phyloP scores from a whole-genome alignment of 441 rosid genomes.

The Aquilaria agallochum region DNA sequence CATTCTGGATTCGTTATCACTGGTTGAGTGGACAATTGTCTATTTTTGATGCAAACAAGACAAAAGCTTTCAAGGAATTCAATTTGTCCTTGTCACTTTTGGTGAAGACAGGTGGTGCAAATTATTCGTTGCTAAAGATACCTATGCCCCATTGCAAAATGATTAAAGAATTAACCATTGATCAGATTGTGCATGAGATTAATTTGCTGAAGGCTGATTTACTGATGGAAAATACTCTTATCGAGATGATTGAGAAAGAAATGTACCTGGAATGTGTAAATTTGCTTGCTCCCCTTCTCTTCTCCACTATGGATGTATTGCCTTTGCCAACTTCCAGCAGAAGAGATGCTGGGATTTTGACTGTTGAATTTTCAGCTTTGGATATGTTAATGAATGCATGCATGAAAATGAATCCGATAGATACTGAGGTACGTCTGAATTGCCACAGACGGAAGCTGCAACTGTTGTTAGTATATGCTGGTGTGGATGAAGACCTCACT shows the following conservation, averaged over 20 bases:
- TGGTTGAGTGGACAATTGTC: conserved; percentile 96
- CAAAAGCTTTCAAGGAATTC: conserved; percentile 78
- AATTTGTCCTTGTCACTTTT: conserved; percentile 66
- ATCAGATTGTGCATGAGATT: conserved; percentile 70
- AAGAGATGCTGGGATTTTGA: conserved; percentile 36
- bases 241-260: conserved; percentile 79
- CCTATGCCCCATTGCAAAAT: conserved; percentile 67
- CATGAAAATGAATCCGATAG: conserved; percentile 56
- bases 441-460: conserved; percentile 84
- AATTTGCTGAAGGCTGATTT: conserved; percentile 75
- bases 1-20: conserved; percentile 86
- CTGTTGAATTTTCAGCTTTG: conserved; percentile 72
- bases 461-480: conserved; percentile 59
- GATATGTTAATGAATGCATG: conserved; percentile 72
- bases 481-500: conserved; percentile 40
- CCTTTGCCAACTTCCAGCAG: conserved; percentile 36
- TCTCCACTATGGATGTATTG: conserved; percentile 44
- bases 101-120: conserved; percentile 35
- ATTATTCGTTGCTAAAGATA: conserved; percentile 38
- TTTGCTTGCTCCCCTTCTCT: conserved; percentile 80
- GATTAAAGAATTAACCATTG: conserved; percentile 57
- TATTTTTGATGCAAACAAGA: conserved; percentile 70
- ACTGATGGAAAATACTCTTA: conserved; percentile 69
- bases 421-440: conserved; percentile 61
- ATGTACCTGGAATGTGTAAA: conserved; percentile 62